Conservation (phyloP, 495 filamentous ascomycete species). For the Barbatosphaeria neglecta region DNA sequence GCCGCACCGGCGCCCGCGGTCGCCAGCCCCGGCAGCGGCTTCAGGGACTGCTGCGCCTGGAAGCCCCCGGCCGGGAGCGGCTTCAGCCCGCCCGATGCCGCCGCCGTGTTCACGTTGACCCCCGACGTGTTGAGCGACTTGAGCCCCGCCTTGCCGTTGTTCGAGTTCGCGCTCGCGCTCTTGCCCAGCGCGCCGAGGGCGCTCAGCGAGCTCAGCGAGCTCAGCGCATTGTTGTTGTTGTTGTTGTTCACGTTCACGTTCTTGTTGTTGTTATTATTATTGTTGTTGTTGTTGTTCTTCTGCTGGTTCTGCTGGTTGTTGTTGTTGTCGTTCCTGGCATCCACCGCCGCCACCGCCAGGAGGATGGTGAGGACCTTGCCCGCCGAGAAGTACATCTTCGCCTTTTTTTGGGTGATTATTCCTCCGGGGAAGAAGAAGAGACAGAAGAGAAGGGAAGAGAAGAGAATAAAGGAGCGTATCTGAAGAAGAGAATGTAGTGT, state of each 20-base stretch:
- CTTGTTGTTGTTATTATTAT: not conserved
- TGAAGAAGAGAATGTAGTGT: not conserved
- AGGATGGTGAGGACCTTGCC: slow-evolving; percentile 11
- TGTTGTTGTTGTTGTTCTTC: not conserved
- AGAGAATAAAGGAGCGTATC: not conserved
- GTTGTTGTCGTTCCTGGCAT: slow-evolving; percentile 1
- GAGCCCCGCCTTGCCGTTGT: not conserved
- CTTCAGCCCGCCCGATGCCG: slow-evolving; percentile 1
- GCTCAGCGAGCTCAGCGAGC: not conserved
- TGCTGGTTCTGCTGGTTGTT: not conserved
- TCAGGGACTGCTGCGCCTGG: slow-evolving; percentile 4
- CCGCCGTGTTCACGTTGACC: slow-evolving; percentile 3
- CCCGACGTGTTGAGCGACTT: slow-evolving; percentile 1
- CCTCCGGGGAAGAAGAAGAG: not conserved
- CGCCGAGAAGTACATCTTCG: slow-evolving; percentile 15
- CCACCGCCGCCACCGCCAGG: slow-evolving; percentile 12
- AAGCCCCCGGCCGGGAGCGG: slow-evolving; percentile 13
- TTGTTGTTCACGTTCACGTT: not conserved
- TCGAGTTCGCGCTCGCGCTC: not conserved
- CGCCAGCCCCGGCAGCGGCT: slow-evolving; percentile 10
- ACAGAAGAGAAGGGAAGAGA: not conserved
- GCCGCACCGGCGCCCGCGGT: not conserved
- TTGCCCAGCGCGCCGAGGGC: not conserved
- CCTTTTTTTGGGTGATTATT: not conserved
- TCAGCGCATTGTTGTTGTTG: not conserved